Evolutionary conservation across 306 rosid species (phyloP), one percentile per base, ranked within the genome.

Genomic region (Inga oerstediana): DNA sequence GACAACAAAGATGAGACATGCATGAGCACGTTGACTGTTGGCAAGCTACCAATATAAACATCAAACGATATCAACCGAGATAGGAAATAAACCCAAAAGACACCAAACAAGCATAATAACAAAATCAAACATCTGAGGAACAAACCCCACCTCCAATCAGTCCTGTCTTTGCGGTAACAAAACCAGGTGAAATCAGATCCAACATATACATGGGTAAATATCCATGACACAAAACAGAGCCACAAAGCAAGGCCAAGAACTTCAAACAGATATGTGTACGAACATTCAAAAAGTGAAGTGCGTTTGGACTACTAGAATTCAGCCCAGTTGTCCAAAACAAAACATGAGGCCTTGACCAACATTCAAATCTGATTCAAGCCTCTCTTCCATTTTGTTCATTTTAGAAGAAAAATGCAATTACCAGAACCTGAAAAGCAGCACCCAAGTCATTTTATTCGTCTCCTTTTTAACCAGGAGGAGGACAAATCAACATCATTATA

Each of bases 1-100:
- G 76, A 48, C 69, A 65, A 7, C 13, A 41, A 52, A 77, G 43
- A 84, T 78, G 62, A 81, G 86, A 79, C 75, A 35, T 67, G 80
- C 83, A 72, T 17, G 69, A 72, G 16, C 72, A 69, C 80, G 46
- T 16, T 64, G 64, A 37, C 37, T 71, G 65, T 52, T 51, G 51
- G 43, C 65, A 10, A 62, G 30, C 66, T 45, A 70, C 54, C 49
- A 61, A 62, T 37, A 52, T 43, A 78, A 75, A 81, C 56, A 27
- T 77, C 76, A 4, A n/a, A 71, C 15, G 30, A 51, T 32, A 66
- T 67, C 54, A 74, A 74, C 58, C 62, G 6, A 32, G 6, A 32
- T 73, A 13, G 43, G 59, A 81, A 74, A 74, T 43, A 43, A 7
- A 52, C 17, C n/a, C 3, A 27, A 79, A 48, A 41, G 19, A 64